Evolutionary conservation across 140 eudicot species (phyloP).

Genomic region (Flaveria floridana): DNA sequence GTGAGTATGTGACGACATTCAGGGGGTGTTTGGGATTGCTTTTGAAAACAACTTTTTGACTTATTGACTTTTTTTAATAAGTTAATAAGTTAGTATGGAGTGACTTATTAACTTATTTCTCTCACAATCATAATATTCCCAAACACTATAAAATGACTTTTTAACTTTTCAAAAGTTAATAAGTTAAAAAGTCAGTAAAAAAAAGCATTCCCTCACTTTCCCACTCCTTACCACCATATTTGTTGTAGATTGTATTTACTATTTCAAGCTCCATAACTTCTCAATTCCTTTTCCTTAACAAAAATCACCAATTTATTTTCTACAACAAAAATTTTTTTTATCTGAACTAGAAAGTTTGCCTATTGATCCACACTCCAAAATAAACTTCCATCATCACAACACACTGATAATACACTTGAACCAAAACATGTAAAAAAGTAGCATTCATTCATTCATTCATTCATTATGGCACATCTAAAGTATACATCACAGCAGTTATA

Average conservation of each 20-base stretch:
- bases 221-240: background rate
- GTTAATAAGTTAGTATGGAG: no score
- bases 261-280: background rate
- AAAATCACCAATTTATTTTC: background rate
- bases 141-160: no score
- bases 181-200: no score
- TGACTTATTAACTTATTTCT: no score
- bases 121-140: no score
- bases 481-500: conserved; percentile 11
- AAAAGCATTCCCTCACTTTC: no score
- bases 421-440: background rate
- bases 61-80: no score
- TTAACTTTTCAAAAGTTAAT: no score
- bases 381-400: conserved; percentile 5
- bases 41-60: no score
- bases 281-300: background rate
- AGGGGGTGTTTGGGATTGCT: no score
- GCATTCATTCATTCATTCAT: conserved; percentile 6
- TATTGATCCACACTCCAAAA: conserved; percentile 9
- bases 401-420: background rate
- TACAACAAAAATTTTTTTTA: background rate
- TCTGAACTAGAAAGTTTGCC: conserved; percentile 3
- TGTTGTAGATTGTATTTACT: background rate
- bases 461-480: conserved; percentile 13
- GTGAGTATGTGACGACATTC: no score